Base-by-base conservation (phyloP, 2,329 filamentous ascomycete species). In the Sclerotinia minor region DNA sequence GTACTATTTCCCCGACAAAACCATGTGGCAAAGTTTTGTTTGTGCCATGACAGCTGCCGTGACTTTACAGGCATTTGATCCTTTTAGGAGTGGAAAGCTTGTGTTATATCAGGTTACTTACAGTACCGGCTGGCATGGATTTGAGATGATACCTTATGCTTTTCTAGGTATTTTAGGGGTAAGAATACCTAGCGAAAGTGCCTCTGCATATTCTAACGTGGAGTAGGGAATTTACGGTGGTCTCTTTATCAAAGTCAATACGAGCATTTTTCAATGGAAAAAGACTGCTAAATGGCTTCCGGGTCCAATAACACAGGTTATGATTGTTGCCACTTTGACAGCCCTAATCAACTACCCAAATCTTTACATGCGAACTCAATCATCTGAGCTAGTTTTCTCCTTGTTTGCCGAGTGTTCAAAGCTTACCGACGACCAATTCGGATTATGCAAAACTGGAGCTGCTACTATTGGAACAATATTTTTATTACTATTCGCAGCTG, bases 1-100 rank as follows among this genome's bases (percentile, higher is more conserved):
- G 0, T 98, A 97, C 78, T 98, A 97, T 79, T 98, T 98, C 74
- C 94, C 95, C 0, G 94, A 98, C 80, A 98, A 98, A 79, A 98
- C 95, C 13, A 98, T 99, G 95, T 99, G 95, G 95, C 95, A 97
- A 78, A 97, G 93, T 75, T 99, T 99, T 76, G 95, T 99, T 52
- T 98, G 95, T 75, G 95, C 95, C 77, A 98, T 98, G 94, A 92
- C 96, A n/a, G 95, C 94, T 21, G 94, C 95, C 24, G 92, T 98
- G 49, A 92, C 93, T 19, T 83, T 99, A 5, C 94, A 98, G 78
- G 92, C 92, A 6, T 86, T 97, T 70, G 95, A 99, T 77, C 95
- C 95, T 5, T 97, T 98, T 78, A 87, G 95, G 65, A 96, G 94
- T 1, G 95, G 94, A 65, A 96, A 99, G 78, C 89, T 98, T 65